A percentile compares a stretch with the other conserved stretches of the same genome.
These are phyloP conservation scores for Penicillium roqueforti DNA, from an alignment of 495 filamentous ascomycete species.

Conservation along the genomic window DNA sequence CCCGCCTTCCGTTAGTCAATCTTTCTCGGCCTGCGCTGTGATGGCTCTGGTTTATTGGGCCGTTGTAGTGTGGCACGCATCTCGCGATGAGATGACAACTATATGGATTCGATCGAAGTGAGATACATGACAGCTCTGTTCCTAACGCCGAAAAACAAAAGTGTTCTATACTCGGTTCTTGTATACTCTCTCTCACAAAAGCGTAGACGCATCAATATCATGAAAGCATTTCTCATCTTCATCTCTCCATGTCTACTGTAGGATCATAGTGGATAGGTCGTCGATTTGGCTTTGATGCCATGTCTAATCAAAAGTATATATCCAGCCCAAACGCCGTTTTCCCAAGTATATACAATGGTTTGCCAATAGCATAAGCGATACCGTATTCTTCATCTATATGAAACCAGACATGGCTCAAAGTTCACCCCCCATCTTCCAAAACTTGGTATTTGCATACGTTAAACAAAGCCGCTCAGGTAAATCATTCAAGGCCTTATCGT, in stretches of 20 bases:
- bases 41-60: conserved; percentile 5
- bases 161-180: conserved; percentile 21
- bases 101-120: conserved; percentile 17
- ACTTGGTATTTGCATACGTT: conserved; percentile 44
- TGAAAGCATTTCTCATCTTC: conserved; percentile 6
- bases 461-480: conserved; percentile 29
- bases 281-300: not conserved
- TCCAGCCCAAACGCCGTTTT: not conserved
- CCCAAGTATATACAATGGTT: conserved; percentile 3
- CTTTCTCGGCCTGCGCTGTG: conserved; percentile 3
- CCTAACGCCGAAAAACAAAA: conserved; percentile 22
- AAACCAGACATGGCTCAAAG: conserved; percentile 16
- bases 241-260: not conserved
- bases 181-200: conserved; percentile 5
- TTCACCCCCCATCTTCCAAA: conserved; percentile 43
- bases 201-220: conserved; percentile 7
- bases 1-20: conserved; percentile 4
- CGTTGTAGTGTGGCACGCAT: not conserved
- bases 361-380: conserved; percentile 3
- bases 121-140: conserved; percentile 24
- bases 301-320: conserved; percentile 7
- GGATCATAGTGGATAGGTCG: not conserved
- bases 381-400: not conserved
- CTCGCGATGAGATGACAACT: conserved; percentile 15
- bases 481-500: conserved; percentile 8